Conservation (phyloP, 768 basidiomycete species). For the Aureoboletus auriporus region DNA sequence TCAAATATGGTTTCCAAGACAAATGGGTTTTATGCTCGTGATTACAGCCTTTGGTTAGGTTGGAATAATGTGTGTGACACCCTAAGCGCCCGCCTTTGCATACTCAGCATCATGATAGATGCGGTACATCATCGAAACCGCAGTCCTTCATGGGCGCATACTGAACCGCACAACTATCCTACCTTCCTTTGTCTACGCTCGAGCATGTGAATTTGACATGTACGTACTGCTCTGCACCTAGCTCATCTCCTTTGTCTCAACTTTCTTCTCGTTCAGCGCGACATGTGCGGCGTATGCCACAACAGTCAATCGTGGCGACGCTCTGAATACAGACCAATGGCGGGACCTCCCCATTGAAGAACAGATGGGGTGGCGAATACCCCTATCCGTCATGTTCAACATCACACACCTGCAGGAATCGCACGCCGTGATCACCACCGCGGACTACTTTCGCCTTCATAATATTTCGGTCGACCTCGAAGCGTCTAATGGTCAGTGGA, state of each 20-base stretch:
- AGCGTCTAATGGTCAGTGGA: constrained; percentile 36
- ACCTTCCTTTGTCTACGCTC: constrained; percentile 45
- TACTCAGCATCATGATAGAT: constrained; percentile 26
- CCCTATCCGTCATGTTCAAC: constrained; percentile 40
- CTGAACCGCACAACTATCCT: constrained; percentile 42
- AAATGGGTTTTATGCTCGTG: constrained; percentile 42
- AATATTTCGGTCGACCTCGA: constrained; percentile 31
- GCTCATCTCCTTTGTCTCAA: too few relatives aligned
- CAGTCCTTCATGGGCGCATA: constrained; percentile 39
- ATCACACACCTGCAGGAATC: constrained; percentile 34
- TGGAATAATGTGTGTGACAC: constrained; percentile 41
- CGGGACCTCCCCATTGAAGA: constrained; percentile 32
- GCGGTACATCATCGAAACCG: constrained; percentile 47
- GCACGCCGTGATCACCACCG: constrained; percentile 36
- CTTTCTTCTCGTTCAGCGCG: too few relatives aligned
- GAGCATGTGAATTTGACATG: constrained; percentile 39
- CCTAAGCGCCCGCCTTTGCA: not conserved
- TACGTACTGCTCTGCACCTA: too few relatives aligned
- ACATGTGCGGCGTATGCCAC: constrained; percentile 38
- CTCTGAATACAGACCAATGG: constrained; percentile 38
- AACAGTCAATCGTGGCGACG: constrained; percentile 46
- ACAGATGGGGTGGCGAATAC: constrained; percentile 34
- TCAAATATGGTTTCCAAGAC: constrained; percentile 35
- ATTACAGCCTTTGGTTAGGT: constrained; percentile 45
- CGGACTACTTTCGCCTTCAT: constrained; percentile 42